phyloP scores from a whole-genome alignment of 352 stramenopile species.

The Pythium vanterpoolii region DNA sequence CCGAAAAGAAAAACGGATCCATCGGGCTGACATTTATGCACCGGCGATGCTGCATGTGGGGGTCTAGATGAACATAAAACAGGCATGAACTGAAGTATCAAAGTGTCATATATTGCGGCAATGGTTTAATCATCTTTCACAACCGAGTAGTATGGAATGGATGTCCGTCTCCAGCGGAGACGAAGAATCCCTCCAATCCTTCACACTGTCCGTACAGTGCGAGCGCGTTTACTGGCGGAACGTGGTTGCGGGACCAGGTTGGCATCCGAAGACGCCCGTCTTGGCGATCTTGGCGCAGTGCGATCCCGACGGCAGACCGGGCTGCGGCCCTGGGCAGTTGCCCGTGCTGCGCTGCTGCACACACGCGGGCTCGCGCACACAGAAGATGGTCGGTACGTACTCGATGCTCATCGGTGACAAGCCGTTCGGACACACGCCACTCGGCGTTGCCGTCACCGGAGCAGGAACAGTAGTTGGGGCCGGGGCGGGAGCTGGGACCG shows the following conservation, averaged over 20 bases:
- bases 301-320: slow-evolving; percentile 34
- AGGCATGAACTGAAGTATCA: too few relatives aligned
- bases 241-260: slow-evolving; percentile 2
- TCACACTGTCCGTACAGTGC: too few relatives aligned
- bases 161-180: too few relatives aligned
- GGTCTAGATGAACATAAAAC: too few relatives aligned
- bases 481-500: neutral
- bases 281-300: slow-evolving; percentile 35
- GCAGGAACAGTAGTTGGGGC: neutral
- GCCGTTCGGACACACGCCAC: neutral
- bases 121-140: too few relatives aligned
- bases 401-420: slow-evolving; percentile 26
- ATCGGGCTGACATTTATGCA: too few relatives aligned
- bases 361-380: slow-evolving; percentile 32
- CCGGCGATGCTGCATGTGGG: too few relatives aligned
- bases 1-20: too few relatives aligned
- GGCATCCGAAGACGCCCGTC: slow-evolving; percentile 46
- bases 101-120: too few relatives aligned
- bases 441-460: neutral
- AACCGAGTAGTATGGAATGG: too few relatives aligned
- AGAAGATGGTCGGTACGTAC: slow-evolving; percentile 29
- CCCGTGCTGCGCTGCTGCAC: slow-evolving; percentile 28
- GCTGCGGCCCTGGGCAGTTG: slow-evolving; percentile 36
- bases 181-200: too few relatives aligned
- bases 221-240: neutral